phyloP scores from a whole-genome alignment of 2,329 filamentous ascomycete species.

The Claviceps fusiformis region DNA sequence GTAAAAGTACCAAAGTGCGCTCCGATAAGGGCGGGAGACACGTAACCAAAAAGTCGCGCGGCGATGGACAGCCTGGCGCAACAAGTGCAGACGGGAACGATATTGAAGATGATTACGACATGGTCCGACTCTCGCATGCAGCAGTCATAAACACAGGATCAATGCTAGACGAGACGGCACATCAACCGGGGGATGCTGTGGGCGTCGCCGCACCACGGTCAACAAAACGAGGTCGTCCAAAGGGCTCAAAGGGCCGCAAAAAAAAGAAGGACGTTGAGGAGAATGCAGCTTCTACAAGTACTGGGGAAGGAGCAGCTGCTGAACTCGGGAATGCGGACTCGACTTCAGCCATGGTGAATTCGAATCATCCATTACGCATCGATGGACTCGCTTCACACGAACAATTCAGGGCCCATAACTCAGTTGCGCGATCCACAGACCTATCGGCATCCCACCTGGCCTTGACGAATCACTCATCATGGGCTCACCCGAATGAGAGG shows the following conservation, averaged over 20 bases:
- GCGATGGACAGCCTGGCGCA: neutral
- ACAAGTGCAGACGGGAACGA: neutral
- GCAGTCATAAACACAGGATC: neutral
- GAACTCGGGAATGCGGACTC: neutral
- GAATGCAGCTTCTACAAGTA: neutral
- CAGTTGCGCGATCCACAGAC: neutral
- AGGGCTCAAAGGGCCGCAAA: constrained; percentile 31
- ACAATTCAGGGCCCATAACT: neutral
- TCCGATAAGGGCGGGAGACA: constrained; percentile 7
- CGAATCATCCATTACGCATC: neutral
- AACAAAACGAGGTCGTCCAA: constrained; percentile 27
- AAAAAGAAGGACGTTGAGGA: constrained; percentile 12
- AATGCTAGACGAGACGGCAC: neutral
- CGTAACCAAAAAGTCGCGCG: neutral
- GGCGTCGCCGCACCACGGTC: constrained; percentile 10
- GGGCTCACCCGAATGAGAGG: neutral
- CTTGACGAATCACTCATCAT: neutral
- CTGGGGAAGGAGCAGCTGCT: neutral
- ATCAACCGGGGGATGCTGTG: constrained; percentile 6
- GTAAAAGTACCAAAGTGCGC: constrained; percentile 22
- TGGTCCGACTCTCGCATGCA: neutral
- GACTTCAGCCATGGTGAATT: neutral
- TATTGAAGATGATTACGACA: neutral
- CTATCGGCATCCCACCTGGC: neutral
- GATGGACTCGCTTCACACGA: neutral